Base-by-base conservation (phyloP, 2,329 filamentous ascomycete genomes). In the Ophiognomonia clavigignenti-juglandacearum region DNA sequence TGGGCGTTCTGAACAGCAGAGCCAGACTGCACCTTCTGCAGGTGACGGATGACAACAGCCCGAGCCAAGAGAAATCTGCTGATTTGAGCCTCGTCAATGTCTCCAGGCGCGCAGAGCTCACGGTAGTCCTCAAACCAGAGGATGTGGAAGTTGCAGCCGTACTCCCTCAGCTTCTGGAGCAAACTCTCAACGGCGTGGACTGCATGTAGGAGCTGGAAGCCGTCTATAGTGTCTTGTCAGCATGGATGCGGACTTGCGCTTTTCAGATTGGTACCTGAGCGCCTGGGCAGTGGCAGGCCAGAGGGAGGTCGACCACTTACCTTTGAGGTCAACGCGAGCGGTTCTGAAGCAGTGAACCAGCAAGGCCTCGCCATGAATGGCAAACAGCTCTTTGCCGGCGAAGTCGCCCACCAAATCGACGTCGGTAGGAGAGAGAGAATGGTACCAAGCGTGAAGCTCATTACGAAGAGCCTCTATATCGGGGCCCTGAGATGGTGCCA, bases 351-450 rank as follows among this genome's bases (percentile, higher is more conserved):
- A 83, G 48, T 85, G 67, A 6, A 80, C 67, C 10, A 90, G 67
- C n/a, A 90, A 63, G 0, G 84, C 84, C 57, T 91, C 85, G 24
- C 85, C 85, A 53, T 90, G 83, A 24, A 90, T 75, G 19, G 85
- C 68, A 59, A 89, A 90, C 10, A 84, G 71, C 59, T 88, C 85
- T 50, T 79, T 80, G 19, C 86, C 85, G 4, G 83, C 84, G 63
- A 86, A 90, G 59, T 90, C 86, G 34, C 86, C 84, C 4, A 89
- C 78, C 3, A 90, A 74, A 55, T 88, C 83, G 23, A 86, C 72
- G n/a, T 52, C 57, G 6, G 60, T 58, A 3, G 64, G 58, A 13
- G 40, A 53, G 22, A 57, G 43, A 20, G 48, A 45, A 9, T 48
- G 44, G 43, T 54, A 53, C 54, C 54, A 56, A 22, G 49, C 34